Evolutionary conservation across 2,329 filamentous ascomycete genomes (phyloP).

Genomic region (Penicillium sp.): DNA sequence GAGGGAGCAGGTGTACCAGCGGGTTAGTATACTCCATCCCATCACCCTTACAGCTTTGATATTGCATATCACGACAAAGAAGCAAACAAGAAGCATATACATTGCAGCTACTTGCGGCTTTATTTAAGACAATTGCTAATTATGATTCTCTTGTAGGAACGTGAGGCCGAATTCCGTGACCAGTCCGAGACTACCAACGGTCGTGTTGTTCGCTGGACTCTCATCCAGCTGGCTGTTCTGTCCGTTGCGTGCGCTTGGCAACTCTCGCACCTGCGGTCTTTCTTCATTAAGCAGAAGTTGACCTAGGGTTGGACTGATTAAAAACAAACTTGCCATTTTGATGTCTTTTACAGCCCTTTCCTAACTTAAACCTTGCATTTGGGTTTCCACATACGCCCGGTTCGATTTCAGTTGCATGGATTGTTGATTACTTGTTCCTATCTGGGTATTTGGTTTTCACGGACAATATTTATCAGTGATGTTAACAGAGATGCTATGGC

Average conservation of each 20-base stretch:
- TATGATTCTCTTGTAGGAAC: slow-evolving; percentile 63
- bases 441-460: background rate
- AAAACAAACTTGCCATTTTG: slow-evolving; percentile 2
- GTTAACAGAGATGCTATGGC: background rate
- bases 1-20: slow-evolving; percentile 93
- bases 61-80: background rate
- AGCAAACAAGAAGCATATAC: background rate
- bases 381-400: slow-evolving; percentile 9
- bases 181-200: slow-evolving; percentile 92
- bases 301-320: slow-evolving; percentile 58
- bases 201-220: slow-evolving; percentile 88
- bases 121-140: background rate
- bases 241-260: slow-evolving; percentile 94
- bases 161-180: slow-evolving; percentile 96
- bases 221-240: slow-evolving; percentile 84
- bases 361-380: slow-evolving; percentile 20
- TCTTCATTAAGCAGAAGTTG: slow-evolving; percentile 99
- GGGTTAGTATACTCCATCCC: slow-evolving; percentile 55
- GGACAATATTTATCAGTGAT: background rate
- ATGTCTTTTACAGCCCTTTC: slow-evolving; percentile 15
- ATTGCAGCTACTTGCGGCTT: background rate
- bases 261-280: slow-evolving; percentile 87
- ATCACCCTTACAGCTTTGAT: background rate
- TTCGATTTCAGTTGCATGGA: background rate
- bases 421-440: background rate